phyloP scores from a whole-genome alignment of 495 filamentous ascomycete genomes.

The Aspergillus nanangensis region DNA sequence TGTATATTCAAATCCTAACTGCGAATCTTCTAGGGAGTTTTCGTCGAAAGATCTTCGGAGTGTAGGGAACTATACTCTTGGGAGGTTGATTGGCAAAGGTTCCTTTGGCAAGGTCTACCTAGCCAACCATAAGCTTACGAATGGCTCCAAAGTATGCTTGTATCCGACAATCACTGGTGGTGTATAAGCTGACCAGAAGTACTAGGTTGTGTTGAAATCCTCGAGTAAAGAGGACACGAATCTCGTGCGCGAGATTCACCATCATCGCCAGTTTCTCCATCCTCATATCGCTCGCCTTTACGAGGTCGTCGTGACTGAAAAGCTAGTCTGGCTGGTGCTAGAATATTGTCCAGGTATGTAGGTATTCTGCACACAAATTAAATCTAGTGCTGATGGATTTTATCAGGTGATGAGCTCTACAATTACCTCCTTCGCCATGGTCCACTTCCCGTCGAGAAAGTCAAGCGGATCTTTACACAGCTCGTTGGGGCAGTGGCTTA shows the following conservation, averaged over 20 bases:
- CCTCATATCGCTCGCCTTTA: conserved; percentile 96
- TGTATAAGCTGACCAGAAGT: conserved; percentile 5
- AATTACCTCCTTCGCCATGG: conserved; percentile 89
- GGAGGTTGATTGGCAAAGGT: conserved; percentile 90
- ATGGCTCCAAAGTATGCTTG: conserved; percentile 84
- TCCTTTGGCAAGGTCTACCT: conserved; percentile 98
- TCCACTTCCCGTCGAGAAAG: conserved; percentile 77
- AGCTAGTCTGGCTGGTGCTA: conserved; percentile 88
- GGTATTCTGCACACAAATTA: too few relatives aligned
- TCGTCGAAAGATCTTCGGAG: conserved; percentile 83
- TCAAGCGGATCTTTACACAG: conserved; percentile 93
- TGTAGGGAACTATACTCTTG: conserved; percentile 92
- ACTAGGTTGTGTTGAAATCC: conserved; percentile 92
- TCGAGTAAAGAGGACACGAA: conserved; percentile 95
- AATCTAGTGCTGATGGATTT: too few relatives aligned
- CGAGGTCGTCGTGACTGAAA: conserved; percentile 96
- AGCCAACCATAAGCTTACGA: conserved; percentile 94
- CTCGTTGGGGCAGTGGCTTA: conserved; percentile 93
- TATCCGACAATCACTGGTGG: too few relatives aligned
- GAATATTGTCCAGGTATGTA: conserved; percentile 91
- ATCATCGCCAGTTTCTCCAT: conserved; percentile 96
- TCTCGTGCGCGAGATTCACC: conserved; percentile 94
- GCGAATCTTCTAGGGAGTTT: conserved; percentile 67
- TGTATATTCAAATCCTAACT: not conserved
- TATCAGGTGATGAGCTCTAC: conserved; percentile 88